phyloP scores from a whole-genome alignment of 371 early-diverging fungal genomes.

The Choanephora cucurbitarum region DNA sequence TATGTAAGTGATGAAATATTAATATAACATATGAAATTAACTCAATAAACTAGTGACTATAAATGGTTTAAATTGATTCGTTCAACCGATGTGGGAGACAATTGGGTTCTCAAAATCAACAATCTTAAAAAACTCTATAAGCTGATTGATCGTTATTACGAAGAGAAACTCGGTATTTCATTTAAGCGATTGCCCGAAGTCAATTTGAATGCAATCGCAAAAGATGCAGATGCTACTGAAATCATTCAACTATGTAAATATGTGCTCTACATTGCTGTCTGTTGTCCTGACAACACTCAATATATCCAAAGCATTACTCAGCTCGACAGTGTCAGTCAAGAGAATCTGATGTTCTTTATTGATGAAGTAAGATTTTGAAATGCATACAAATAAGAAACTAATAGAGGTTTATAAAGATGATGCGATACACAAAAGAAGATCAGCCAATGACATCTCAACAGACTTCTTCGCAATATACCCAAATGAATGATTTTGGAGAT shows the following conservation, averaged over 20 bases:
- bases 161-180: constrained; percentile 73
- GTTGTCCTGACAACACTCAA: constrained; percentile 72
- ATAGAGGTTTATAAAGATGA: too few relatives aligned
- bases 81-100: constrained; percentile 77
- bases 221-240: constrained; percentile 71
- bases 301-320: constrained; percentile 84
- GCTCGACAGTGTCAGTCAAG: constrained; percentile 70
- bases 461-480: constrained; percentile 26
- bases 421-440: constrained; percentile 17
- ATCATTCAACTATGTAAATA: constrained; percentile 79
- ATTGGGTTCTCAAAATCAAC: constrained; percentile 93
- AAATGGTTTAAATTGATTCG: constrained; percentile 86
- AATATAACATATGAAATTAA: too few relatives aligned
- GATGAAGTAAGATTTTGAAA: constrained; percentile 57
- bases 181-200: constrained; percentile 56
- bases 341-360: constrained; percentile 84
- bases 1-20: constrained; percentile 64
- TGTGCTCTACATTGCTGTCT: constrained; percentile 83
- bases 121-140: constrained; percentile 87
- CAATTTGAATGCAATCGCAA: constrained; percentile 82
- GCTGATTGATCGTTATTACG: constrained; percentile 81
- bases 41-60: too few relatives aligned
- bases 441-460: constrained; percentile 13
- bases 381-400: too few relatives aligned
- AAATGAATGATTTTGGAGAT: constrained; percentile 19